Evolutionary conservation across 306 rosid species (phyloP), one percentile per base, ranked within the genome.

Genomic region (Senna tora): DNA sequence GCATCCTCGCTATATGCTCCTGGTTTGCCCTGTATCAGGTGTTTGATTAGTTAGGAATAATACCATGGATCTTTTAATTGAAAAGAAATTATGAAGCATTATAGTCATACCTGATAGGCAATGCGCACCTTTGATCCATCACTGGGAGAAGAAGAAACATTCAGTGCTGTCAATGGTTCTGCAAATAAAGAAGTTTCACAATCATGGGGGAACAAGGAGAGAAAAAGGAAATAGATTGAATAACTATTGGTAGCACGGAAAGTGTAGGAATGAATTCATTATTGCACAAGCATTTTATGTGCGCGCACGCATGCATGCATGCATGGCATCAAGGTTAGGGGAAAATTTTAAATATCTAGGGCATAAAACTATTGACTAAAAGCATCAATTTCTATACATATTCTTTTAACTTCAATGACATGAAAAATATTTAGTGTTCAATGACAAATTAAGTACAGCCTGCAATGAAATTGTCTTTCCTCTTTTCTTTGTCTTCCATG

Each of bases 1-100:
- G 96, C 96, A 8, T 83, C 85, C 79, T 90, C 93, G 33, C 86
- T 67, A 81, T 88, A 88, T 75, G 96, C 85, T 43, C 90, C 94
- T 8, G 92, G 86, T 73, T 71, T 30, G 9, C 96, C 96, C 94
- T 90, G 75, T 25, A 80, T 17, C 11, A 22, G 8, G 52, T 39
- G 82, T 39, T 14, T 30, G 74, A 69, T 15, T 5, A 42, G 50
- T 71, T 78, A 65, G 73, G 76, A 80, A 21, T 67, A 59, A 75
- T 62, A 73, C 68, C 38, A 60, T 20, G 45, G 62, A 45, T 53
- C 32, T 58, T 65, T 60, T 7, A 11, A 9, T 49, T 56, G 63
- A 45, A 75, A 50, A 43, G 33, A 72, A 70, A 56, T 7, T 53
- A 70, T 34, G 16, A 57, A 73, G 22, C 21, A 47, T 53, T 7